Conservation (phyloP, 2,329 filamentous ascomycete genomes). For the Aspergillus melleus region DNA sequence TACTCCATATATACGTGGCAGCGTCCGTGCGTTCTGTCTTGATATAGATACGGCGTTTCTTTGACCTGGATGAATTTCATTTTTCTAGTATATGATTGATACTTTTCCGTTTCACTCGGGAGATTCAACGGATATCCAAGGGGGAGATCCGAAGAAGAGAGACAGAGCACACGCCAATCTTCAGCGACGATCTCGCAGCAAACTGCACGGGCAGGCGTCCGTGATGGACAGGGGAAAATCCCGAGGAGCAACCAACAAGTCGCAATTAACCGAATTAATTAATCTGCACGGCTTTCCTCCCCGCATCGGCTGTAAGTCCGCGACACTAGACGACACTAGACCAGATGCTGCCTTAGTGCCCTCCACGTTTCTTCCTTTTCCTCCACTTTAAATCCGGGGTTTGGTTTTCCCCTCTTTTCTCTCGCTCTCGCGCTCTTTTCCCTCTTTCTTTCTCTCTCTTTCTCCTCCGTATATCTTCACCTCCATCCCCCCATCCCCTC, state of each 20-base stretch:
- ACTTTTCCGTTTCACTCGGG: too few species aligned
- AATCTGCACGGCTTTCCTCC: constrained; percentile 10
- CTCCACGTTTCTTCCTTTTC: constrained; percentile 22
- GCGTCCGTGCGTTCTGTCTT: too few species aligned
- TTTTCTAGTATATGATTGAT: too few species aligned
- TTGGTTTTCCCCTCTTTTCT: constrained; percentile 7
- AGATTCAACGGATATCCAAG: too few species aligned
- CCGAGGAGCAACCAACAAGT: constrained; percentile 5
- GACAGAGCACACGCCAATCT: too few species aligned
- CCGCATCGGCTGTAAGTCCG: constrained; percentile 18
- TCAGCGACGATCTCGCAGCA: background rate
- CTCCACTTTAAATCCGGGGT: constrained; percentile 15
- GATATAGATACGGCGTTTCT: too few species aligned
- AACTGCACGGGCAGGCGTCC: constrained; percentile 14
- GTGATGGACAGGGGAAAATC: constrained; percentile 20
- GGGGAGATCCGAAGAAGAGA: too few species aligned
- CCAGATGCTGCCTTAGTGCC: constrained; percentile 4
- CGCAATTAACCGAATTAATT: background rate
- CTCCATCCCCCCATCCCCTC: background rate
- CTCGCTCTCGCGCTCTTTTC: constrained; percentile 4
- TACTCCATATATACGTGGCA: too few species aligned
- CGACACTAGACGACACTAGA: background rate
- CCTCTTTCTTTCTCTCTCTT: constrained; percentile 12
- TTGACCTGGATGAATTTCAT: too few species aligned
- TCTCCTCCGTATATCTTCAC: background rate